A percentile compares a stretch with the other conserved stretches of the same genome.
phyloP scores from a whole-genome alignment of 768 basidiomycete species.

The Panaeolus cyanescens region DNA sequence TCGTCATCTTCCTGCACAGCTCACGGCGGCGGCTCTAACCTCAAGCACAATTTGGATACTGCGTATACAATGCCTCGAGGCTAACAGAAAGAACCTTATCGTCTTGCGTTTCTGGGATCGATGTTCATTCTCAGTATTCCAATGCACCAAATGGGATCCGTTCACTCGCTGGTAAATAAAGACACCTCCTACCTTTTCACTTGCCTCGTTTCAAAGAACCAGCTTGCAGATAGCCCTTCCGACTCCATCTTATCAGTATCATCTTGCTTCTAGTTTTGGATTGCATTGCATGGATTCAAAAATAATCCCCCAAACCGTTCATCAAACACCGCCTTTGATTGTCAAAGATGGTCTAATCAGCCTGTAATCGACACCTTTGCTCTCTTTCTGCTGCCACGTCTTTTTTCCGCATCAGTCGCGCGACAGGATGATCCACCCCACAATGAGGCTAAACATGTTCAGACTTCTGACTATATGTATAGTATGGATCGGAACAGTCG shows the following conservation, averaged over 20 bases:
- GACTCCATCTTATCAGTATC: not conserved
- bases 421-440: not conserved
- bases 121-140: not conserved
- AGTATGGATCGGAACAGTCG: not conserved
- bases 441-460: slow-evolving; percentile 1
- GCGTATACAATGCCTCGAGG: not conserved
- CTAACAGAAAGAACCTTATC: not conserved
- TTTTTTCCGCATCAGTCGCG: not conserved
- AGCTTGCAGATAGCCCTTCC: not conserved
- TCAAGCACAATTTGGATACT: not conserved
- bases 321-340: not conserved
- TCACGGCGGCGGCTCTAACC: not conserved
- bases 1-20: not conserved
- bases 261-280: not conserved
- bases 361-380: not conserved
- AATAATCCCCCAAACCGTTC: not conserved
- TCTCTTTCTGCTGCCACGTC: not conserved
- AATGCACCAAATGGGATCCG: not conserved
- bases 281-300: not conserved
- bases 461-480: not conserved
- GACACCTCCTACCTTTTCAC: not conserved
- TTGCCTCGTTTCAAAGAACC: slow-evolving; percentile 1
- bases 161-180: not conserved
- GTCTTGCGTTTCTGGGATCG: not conserved
- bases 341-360: not conserved